A percentile compares a stretch with the other conserved stretches of the same genome.
These are phyloP conservation scores for Linum usitatissimum DNA, from an alignment of 345 rosid species.

Conservation along the genomic window DNA sequence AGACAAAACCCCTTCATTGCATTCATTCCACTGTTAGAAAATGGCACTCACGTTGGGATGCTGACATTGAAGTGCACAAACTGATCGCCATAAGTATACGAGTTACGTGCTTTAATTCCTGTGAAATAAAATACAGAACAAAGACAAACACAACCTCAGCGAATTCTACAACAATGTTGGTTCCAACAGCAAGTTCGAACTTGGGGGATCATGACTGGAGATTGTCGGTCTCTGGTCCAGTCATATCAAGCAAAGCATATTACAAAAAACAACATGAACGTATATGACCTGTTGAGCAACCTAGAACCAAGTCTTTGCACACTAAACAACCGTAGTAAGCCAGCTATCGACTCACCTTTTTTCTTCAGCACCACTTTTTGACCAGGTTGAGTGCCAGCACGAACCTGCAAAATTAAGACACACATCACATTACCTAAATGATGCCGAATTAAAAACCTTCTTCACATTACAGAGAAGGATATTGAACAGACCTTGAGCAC, in stretches of 20 bases:
- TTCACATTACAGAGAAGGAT: neutral
- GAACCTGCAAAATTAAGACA: constrained; percentile 42
- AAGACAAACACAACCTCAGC: too few species aligned
- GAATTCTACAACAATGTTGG: too few species aligned
- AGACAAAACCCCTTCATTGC: too few species aligned
- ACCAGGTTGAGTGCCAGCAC: constrained; percentile 95
- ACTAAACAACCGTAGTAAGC: neutral
- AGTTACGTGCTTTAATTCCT: constrained; percentile 79
- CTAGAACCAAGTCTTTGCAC: neutral
- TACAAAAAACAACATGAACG: neutral
- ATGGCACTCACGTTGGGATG: constrained; percentile 66
- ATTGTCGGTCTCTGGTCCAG: too few species aligned
- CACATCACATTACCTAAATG: neutral
- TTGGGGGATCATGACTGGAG: too few species aligned
- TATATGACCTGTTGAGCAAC: neutral
- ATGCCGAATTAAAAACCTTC: neutral
- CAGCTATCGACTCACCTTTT: constrained; percentile 47
- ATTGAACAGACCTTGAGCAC: constrained; percentile 67
- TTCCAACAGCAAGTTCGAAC: too few species aligned
- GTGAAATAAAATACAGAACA: constrained; percentile 9
- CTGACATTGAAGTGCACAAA: constrained; percentile 86
- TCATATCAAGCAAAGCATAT: neutral
- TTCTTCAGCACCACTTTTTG: constrained; percentile 93
- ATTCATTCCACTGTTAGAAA: neutral
- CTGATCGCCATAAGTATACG: constrained; percentile 69